These are phyloP conservation scores for Phalaenopsis equestris DNA, from an alignment of 106 monocot species.

Conservation along the genomic window DNA sequence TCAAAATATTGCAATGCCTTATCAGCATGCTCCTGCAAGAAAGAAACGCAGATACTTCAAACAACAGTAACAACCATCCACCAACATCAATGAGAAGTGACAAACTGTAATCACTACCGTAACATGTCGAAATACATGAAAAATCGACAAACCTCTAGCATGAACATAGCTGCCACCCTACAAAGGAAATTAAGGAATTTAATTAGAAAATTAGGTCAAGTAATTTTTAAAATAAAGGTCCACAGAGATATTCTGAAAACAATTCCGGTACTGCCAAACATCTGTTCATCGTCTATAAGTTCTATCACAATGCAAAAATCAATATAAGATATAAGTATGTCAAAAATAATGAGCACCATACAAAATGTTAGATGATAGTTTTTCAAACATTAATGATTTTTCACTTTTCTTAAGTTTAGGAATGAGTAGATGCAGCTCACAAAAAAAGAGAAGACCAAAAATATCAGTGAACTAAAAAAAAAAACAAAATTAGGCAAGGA, in stretches of 20 bases:
- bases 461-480: not conserved
- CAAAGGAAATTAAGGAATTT: constrained; percentile 4
- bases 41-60: constrained; percentile 7
- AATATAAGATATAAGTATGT: not conserved
- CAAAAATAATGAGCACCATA: not conserved
- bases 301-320: not conserved
- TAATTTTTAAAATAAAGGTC: not conserved
- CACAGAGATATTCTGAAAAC: not conserved
- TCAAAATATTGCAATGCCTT: constrained; percentile 81
- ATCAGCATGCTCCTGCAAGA: constrained; percentile 68
- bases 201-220: constrained; percentile 1
- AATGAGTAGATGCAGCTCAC: not conserved
- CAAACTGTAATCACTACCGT: constrained; percentile 35
- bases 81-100: not conserved
- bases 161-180: constrained; percentile 79
- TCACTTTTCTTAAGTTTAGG: not conserved
- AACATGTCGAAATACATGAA: constrained; percentile 67
- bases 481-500: not conserved
- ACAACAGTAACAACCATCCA: not conserved
- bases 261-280: not conserved
- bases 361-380: not conserved
- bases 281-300: not conserved
- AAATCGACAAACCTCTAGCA: constrained; percentile 62
- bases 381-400: not conserved
- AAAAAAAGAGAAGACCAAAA: not conserved